phyloP scores from a whole-genome alignment of 768 basidiomycete species.

The Hysterangium stoloniferum region DNA sequence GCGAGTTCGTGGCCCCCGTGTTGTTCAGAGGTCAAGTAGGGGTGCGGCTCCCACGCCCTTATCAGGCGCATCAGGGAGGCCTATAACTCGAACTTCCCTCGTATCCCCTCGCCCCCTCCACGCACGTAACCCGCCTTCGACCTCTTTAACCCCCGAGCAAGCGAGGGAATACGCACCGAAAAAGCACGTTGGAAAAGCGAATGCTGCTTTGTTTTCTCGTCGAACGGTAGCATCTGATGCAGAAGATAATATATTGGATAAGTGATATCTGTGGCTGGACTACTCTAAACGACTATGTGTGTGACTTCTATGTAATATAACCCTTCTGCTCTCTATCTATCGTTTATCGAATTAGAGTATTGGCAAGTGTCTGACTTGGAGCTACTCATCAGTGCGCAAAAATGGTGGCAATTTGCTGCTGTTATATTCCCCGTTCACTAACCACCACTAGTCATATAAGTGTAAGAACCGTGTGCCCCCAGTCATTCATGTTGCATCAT shows the following conservation, averaged over 20 bases:
- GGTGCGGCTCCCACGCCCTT: slow-evolving; percentile 31
- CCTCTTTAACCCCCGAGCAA: slow-evolving; percentile 33
- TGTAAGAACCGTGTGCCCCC: no score
- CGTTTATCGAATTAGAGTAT: no score
- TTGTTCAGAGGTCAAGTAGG: slow-evolving; percentile 40
- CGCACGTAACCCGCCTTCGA: slow-evolving; percentile 40
- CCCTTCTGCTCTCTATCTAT: no score
- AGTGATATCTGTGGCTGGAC: slow-evolving; percentile 12
- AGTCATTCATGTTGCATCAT: no score
- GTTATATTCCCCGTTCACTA: no score
- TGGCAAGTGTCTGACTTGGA: no score
- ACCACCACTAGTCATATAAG: no score
- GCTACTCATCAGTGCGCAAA: no score
- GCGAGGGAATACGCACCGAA: slow-evolving; percentile 17
- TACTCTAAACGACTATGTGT: no score
- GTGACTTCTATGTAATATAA: no score
- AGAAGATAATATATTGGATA: slow-evolving; percentile 59
- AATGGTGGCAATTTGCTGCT: no score
- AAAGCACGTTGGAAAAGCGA: slow-evolving; percentile 26
- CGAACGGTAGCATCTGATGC: slow-evolving; percentile 81
- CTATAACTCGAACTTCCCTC: slow-evolving; percentile 29
- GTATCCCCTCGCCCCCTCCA: slow-evolving; percentile 33
- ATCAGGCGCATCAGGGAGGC: slow-evolving; percentile 49
- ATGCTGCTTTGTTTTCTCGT: slow-evolving; percentile 39
- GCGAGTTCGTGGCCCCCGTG: slow-evolving; percentile 40